Evolutionary conservation across 139 green algal species (phyloP).

Genomic region (Chloropicon primus): DNA sequence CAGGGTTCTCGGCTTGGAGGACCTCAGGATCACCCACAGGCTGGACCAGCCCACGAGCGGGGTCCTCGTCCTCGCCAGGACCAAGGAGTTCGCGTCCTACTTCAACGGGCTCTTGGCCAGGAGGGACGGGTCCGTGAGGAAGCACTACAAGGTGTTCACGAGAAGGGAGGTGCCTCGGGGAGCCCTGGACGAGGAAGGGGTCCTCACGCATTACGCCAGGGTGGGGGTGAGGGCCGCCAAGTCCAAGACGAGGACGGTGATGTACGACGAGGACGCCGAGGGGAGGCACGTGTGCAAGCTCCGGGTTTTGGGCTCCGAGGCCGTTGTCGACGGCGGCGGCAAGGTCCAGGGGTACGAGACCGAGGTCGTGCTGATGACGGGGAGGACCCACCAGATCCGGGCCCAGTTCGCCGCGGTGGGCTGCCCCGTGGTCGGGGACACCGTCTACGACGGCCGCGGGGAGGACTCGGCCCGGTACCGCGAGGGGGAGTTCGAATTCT

Average conservation of each 20-base stretch:
- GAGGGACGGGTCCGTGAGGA: background rate
- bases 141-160: conserved; percentile 15
- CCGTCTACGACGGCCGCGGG: conserved; percentile 54
- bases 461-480: conserved; percentile 5
- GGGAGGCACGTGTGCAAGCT: conserved; percentile 29
- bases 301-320: conserved; percentile 15
- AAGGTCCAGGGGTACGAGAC: conserved; percentile 28
- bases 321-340: conserved; percentile 19
- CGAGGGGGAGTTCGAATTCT: background rate
- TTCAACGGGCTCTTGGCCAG: conserved; percentile 36
- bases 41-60: conserved; percentile 64
- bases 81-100: conserved; percentile 25
- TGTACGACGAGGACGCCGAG: background rate
- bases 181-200: too few species aligned
- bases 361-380: conserved; percentile 49
- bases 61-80: conserved; percentile 47
- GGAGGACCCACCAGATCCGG: conserved; percentile 60
- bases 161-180: background rate
- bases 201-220: background rate
- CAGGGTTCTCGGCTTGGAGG: conserved; percentile 21
- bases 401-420: conserved; percentile 53
- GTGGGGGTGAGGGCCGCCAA: background rate
- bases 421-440: conserved; percentile 52
- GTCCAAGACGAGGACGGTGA: background rate
- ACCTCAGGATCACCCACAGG: conserved; percentile 26